Evolutionary conservation across 2,329 filamentous ascomycete species (phyloP).

Genomic region (Alternaria arbusti): DNA sequence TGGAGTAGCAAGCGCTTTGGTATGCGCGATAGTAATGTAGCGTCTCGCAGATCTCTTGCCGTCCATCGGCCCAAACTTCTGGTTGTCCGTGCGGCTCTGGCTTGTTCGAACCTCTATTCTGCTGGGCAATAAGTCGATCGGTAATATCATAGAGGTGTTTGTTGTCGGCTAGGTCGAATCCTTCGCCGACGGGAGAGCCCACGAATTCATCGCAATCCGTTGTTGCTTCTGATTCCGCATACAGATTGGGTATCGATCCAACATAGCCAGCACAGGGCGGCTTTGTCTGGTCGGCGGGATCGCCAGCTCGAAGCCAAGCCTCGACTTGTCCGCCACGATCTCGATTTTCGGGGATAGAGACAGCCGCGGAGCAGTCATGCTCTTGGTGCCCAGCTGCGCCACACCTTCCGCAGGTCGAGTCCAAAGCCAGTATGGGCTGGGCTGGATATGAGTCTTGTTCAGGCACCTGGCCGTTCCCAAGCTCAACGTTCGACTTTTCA

Average conservation of each 20-base stretch:
- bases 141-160: constrained; percentile 13
- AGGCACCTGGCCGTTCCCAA: background rate
- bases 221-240: constrained; percentile 6
- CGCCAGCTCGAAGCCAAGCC: background rate
- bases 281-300: background rate
- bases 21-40: constrained; percentile 67
- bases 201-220: background rate
- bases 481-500: background rate
- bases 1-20: constrained; percentile 65
- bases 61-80: constrained; percentile 62
- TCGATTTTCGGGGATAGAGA: background rate
- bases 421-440: background rate
- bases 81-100: constrained; percentile 50
- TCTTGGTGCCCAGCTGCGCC: background rate
- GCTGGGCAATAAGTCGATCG: constrained; percentile 20
- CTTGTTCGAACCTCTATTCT: constrained; percentile 33
- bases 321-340: background rate
- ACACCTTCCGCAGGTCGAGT: background rate
- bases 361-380: background rate
- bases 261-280: background rate
- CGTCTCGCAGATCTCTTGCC: constrained; percentile 69
- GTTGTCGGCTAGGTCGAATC: background rate
- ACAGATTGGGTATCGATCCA: background rate
- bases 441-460: background rate
- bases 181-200: background rate